Base-by-base conservation (phyloP, 805 yeast genomes). In the Saturnispora ahearnii region DNA sequence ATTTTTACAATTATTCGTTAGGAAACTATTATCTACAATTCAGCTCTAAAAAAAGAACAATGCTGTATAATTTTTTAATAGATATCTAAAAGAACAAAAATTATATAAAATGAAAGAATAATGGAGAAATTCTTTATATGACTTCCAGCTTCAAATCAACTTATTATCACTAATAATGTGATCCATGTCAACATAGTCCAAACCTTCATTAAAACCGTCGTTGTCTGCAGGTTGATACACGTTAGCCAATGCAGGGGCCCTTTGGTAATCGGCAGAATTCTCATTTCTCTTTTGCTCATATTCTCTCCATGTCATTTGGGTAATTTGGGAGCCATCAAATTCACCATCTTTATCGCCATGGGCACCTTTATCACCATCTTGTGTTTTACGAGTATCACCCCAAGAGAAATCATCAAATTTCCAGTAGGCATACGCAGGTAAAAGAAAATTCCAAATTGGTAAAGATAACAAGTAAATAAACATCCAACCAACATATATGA, bases 401-500 rank as follows among this genome's bases (percentile, higher is more conserved):
- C 97, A 90, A 63, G 89, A 81, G 68, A 90, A 90, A 64, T 90
- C 96, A 67, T 90, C 97, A 67, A 89, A 88, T 62, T 88, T 88
- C 97, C 97, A 90, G 64, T 74, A 89, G 0, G 96, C 84, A 66
- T 90, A 88, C 11, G 81, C 62, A 2, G 97, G 97, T 44, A 90
- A 72, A 5, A 88, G 80, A 60, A 90, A 84, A 66, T 89, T 90
- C 97, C 97, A 90, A 50, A 90, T 74, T n/a, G 96, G 96, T 53
- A 90, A 75, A 1, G 96, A 93, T 21, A 78, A 0, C 29, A 89
- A 66, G 63, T 90, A 90, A 51, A 88, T 74, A 31, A 79, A 48
- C 83, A 88, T 84, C 86, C 96, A 90, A 29, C 81, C 49, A 45
- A 90, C 59, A 62, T 88, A 89, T 28, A 81, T 76, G 65, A 78